Evolutionary conservation across 208 protist genomes (phyloP).

Genomic region (Trypanosomatidae sp.): DNA sequence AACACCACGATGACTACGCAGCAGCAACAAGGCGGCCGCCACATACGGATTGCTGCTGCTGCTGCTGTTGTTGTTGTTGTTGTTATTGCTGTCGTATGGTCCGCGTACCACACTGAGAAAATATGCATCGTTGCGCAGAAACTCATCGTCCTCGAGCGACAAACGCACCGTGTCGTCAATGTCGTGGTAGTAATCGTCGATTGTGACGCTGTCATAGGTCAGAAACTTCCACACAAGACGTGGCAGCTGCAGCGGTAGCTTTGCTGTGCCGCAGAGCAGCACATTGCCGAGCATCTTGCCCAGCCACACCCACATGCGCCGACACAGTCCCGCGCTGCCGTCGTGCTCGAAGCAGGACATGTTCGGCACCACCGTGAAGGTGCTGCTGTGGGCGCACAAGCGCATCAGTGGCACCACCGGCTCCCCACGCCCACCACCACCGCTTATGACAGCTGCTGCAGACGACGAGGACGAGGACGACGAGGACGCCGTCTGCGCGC

Average conservation of each 20-base stretch:
- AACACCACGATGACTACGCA: too few relatives aligned
- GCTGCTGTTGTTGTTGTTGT: not conserved
- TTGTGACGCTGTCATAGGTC: slow-evolving; percentile 40
- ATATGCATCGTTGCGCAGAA: slow-evolving; percentile 59
- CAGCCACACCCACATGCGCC: slow-evolving; percentile 48
- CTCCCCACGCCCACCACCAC: slow-evolving; percentile 28
- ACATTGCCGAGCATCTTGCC: slow-evolving; percentile 82
- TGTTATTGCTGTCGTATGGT: too few relatives aligned
- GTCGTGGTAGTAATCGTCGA: slow-evolving; percentile 75
- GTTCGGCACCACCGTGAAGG: slow-evolving; percentile 77
- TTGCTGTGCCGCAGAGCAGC: slow-evolving; percentile 63
- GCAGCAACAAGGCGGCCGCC: not conserved
- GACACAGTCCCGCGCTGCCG: slow-evolving; percentile 17
- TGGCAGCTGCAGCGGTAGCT: slow-evolving; percentile 53
- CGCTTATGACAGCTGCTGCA: too few relatives aligned
- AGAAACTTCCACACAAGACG: slow-evolving; percentile 83
- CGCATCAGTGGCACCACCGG: slow-evolving; percentile 71
- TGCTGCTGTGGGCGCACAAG: slow-evolving; percentile 62
- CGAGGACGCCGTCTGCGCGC: too few relatives aligned
- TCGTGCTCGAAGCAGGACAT: slow-evolving; percentile 42
- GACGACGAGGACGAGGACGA: too few relatives aligned
- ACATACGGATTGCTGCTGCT: not conserved
- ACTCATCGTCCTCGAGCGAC: slow-evolving; percentile 57
- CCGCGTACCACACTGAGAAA: slow-evolving; percentile 31
- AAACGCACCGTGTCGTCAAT: slow-evolving; percentile 66